phyloP scores from a whole-genome alignment of 495 filamentous ascomycete genomes.

The Tuber microsphaerosporum region DNA sequence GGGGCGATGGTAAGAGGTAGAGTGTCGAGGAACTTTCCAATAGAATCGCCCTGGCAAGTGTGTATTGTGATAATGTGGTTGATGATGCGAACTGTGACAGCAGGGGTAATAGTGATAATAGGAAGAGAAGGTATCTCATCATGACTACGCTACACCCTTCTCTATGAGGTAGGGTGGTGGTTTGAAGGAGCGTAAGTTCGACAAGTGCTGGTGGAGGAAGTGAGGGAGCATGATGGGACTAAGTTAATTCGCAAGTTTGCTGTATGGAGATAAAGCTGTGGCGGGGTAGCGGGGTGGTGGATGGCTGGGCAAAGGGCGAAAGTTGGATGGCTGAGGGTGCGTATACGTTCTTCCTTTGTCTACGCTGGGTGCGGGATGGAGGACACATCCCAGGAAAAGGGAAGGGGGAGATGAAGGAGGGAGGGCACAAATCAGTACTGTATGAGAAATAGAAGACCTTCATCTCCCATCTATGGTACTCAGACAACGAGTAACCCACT shows the following conservation, averaged over 20 bases:
- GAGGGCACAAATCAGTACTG: too few species aligned
- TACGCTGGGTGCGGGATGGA: background rate
- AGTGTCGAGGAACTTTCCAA: conserved; percentile 23
- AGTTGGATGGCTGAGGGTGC: background rate
- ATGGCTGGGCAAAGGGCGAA: background rate
- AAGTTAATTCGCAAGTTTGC: background rate
- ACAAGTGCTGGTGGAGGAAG: background rate
- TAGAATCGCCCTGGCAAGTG: conserved; percentile 21
- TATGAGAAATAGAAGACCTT: too few species aligned
- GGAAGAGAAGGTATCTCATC: conserved; percentile 21
- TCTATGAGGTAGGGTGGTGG: background rate
- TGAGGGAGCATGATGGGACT: background rate
- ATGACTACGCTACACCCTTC: conserved; percentile 7
- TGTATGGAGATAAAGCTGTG: background rate
- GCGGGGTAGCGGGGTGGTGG: background rate
- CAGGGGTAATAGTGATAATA: background rate
- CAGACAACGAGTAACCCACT: too few species aligned
- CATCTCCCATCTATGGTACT: too few species aligned
- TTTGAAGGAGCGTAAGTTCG: background rate
- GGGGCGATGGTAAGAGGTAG: conserved; percentile 22
- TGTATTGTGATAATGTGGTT: conserved; percentile 10
- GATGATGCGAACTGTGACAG: background rate
- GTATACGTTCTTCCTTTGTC: background rate
- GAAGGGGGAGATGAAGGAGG: too few species aligned
- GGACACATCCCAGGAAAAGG: background rate